phyloP scores from a whole-genome alignment of 2,329 filamentous ascomycete species.

The Lecanicillium sp. region DNA sequence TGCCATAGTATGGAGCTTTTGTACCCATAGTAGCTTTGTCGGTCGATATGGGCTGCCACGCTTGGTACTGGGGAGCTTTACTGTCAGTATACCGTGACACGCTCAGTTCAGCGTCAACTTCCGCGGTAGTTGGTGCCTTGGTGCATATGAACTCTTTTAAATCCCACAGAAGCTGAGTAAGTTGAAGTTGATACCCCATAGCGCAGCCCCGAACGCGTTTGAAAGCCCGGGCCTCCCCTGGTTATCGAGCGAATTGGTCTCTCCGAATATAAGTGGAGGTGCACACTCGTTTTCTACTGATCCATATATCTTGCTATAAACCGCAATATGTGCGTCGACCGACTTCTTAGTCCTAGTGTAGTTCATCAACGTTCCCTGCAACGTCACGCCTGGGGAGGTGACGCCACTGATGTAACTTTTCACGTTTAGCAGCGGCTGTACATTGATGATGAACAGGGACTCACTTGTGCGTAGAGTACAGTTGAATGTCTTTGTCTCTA shows the following conservation, averaged over 20 bases:
- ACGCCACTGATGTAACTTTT: constrained; percentile 54
- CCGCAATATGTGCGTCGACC: constrained; percentile 38
- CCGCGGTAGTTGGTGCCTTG: constrained; percentile 52
- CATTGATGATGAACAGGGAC: constrained; percentile 14
- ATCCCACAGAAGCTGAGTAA: constrained; percentile 46
- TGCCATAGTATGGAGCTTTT: constrained; percentile 58
- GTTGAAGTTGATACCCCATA: constrained; percentile 58
- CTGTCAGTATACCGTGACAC: too few species aligned
- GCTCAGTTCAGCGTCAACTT: constrained; percentile 1
- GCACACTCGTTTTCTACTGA: constrained; percentile 1
- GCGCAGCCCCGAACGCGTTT: constrained; percentile 56
- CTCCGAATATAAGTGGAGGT: constrained; percentile 49
- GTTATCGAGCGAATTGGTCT: constrained; percentile 55
- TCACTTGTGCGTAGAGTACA: constrained; percentile 54
- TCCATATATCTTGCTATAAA: constrained; percentile 32
- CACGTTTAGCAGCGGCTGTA: too few species aligned
- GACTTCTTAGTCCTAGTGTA: constrained; percentile 44
- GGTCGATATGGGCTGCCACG: constrained; percentile 52
- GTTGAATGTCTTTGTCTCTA: constrained; percentile 35
- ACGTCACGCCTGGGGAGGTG: constrained; percentile 49
- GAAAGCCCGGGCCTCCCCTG: constrained; percentile 53
- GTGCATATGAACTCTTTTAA: constrained; percentile 55
- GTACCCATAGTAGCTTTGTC: constrained; percentile 42
- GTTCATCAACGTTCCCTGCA: constrained; percentile 56
- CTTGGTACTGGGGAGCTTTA: constrained; percentile 31